These are phyloP conservation scores for Naganishia vaughanmartiniae DNA, from an alignment of 768 basidiomycete species.

Conservation along the genomic window DNA sequence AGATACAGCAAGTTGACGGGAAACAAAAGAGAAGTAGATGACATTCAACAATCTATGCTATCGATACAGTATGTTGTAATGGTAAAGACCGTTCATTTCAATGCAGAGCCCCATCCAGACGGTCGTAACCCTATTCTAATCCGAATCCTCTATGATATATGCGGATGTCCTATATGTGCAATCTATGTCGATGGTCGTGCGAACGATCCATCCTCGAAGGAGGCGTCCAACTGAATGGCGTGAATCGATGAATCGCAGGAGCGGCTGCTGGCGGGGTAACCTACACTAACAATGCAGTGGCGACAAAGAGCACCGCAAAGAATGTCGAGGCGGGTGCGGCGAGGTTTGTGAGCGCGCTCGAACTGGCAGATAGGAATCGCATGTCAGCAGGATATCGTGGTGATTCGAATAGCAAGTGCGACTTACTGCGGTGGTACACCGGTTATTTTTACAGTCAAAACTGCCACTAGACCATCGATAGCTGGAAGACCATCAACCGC, in stretches of 20 bases:
- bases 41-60: background rate
- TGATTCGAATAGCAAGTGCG: background rate
- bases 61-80: constrained; percentile 23
- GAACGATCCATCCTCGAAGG: background rate
- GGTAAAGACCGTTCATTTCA: background rate
- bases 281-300: background rate
- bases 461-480: constrained; percentile 77
- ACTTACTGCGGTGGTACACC: constrained; percentile 15
- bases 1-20: background rate
- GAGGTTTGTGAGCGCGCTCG: background rate
- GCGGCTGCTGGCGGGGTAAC: background rate
- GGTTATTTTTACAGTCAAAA: constrained; percentile 70
- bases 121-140: background rate
- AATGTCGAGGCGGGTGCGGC: background rate
- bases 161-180: background rate
- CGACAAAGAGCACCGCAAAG: background rate
- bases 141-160: constrained; percentile 13
- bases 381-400: background rate
- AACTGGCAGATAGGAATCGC: background rate
- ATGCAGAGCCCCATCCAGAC: background rate
- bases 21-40: background rate
- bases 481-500: constrained; percentile 51
- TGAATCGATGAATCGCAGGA: background rate
- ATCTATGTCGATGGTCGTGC: background rate
- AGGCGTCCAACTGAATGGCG: background rate